Percentiles rank a stretch among this genome's conserved stretches.
Conservation (phyloP, 2,329 filamentous ascomycete genomes). For the Penicillium carneum region DNA sequence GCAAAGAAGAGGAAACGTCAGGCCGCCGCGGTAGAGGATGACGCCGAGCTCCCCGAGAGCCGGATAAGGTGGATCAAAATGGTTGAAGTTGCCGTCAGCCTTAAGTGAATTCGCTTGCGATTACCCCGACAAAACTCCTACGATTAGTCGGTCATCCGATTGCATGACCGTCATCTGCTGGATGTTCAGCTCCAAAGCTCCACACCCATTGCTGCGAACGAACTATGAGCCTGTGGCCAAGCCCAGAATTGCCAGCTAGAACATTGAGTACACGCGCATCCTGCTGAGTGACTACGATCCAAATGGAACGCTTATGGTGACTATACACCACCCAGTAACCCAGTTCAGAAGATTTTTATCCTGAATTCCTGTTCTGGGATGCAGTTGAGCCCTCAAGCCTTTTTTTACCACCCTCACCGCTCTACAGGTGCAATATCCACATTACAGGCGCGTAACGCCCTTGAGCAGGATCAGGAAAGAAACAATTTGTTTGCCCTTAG, state of each 20-base stretch:
- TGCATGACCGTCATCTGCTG: neutral
- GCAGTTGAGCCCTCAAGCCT: neutral
- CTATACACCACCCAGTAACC: neutral
- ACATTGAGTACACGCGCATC: neutral
- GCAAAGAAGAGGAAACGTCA: slow-evolving; percentile 44
- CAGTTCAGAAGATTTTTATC: neutral
- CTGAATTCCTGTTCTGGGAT: neutral
- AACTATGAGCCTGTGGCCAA: neutral
- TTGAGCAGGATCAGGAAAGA: neutral
- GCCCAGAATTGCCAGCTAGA: slow-evolving; percentile 5
- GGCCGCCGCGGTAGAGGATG: slow-evolving; percentile 29
- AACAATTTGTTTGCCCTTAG: slow-evolving; percentile 4
- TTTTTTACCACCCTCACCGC: neutral
- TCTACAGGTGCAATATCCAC: neutral
- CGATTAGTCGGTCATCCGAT: neutral
- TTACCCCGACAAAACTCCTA: neutral
- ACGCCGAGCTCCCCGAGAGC: slow-evolving; percentile 52
- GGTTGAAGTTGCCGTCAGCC: slow-evolving; percentile 54
- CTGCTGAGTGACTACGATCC: neutral
- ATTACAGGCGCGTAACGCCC: neutral
- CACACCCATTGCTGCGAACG: neutral
- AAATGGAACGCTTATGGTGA: neutral
- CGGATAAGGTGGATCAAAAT: slow-evolving; percentile 57
- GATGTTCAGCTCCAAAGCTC: neutral
- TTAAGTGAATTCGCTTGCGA: slow-evolving; percentile 44